phyloP scores from a whole-genome alignment of 345 rosid genomes.

The Euclidium syriacum region DNA sequence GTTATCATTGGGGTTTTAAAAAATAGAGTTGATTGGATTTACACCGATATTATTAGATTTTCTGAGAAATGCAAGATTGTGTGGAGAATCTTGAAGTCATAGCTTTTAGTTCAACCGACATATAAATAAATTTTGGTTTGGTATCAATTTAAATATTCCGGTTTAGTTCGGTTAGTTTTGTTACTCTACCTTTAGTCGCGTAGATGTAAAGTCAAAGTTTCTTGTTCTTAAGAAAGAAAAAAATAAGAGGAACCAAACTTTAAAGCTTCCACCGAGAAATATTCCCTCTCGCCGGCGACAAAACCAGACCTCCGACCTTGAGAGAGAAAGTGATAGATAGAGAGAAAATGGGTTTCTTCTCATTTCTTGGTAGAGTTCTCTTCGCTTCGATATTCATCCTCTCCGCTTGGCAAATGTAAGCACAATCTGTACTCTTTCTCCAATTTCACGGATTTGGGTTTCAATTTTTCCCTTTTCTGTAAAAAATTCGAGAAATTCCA shows the following conservation, averaged over 20 bases:
- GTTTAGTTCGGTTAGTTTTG: too few relatives aligned
- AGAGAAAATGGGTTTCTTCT: constrained; percentile 72
- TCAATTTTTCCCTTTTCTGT: neutral
- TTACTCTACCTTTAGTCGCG: too few relatives aligned
- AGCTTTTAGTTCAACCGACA: too few relatives aligned
- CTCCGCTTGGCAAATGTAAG: constrained; percentile 88
- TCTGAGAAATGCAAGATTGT: too few relatives aligned
- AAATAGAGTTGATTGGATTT: too few relatives aligned
- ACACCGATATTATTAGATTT: too few relatives aligned
- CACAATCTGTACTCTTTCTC: constrained; percentile 10
- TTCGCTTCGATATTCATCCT: constrained; percentile 84
- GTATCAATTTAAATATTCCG: too few relatives aligned
- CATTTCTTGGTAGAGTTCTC: constrained; percentile 84
- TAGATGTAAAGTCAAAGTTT: too few relatives aligned
- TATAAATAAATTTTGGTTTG: too few relatives aligned
- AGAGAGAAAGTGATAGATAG: neutral
- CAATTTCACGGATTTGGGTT: neutral
- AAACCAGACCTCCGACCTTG: neutral
- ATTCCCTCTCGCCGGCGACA: constrained; percentile 16
- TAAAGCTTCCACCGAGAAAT: constrained; percentile 10
- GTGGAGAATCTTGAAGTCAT: too few relatives aligned
- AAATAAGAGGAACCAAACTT: constrained; percentile 9
- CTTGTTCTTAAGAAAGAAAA: neutral
- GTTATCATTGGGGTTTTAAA: too few relatives aligned
- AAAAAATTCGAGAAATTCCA: neutral